Evolutionary conservation across 441 rosid species (phyloP).

Genomic region (Erodium texanum): DNA sequence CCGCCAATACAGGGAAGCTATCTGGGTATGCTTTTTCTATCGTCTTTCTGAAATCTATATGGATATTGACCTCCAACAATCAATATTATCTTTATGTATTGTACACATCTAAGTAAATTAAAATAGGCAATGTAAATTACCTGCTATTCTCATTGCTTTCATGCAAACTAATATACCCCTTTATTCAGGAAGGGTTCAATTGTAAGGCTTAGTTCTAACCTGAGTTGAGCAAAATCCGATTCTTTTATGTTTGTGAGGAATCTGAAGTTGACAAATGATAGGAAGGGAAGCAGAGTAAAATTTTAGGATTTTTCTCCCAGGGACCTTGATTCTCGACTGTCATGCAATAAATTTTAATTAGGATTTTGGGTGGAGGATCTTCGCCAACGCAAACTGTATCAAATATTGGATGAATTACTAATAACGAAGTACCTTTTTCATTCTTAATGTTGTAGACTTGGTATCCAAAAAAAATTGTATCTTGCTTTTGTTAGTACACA

Average conservation of each 20-base stretch:
- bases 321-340: neutral
- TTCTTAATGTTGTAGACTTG: neutral
- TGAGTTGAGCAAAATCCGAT: too few species aligned
- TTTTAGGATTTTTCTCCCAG: neutral
- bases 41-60: conserved; percentile 1
- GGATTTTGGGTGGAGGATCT: neutral
- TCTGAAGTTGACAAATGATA: neutral
- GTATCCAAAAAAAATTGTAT: neutral
- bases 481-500: neutral
- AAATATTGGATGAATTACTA: neutral
- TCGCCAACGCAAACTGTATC: neutral
- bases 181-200: too few species aligned
- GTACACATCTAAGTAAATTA: neutral
- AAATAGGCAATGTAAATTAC: neutral
- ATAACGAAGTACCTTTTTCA: neutral
- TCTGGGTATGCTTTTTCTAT: conserved; percentile 53
- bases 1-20: conserved; percentile 68
- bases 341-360: neutral
- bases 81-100: neutral
- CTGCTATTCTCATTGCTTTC: too few species aligned
- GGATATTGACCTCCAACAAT: neutral
- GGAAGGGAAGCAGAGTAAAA: neutral
- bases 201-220: too few species aligned
- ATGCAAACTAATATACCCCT: too few species aligned
- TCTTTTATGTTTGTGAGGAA: too few species aligned